Conservation (phyloP, 257 asterid species). For the Handroanthus guayacan region DNA sequence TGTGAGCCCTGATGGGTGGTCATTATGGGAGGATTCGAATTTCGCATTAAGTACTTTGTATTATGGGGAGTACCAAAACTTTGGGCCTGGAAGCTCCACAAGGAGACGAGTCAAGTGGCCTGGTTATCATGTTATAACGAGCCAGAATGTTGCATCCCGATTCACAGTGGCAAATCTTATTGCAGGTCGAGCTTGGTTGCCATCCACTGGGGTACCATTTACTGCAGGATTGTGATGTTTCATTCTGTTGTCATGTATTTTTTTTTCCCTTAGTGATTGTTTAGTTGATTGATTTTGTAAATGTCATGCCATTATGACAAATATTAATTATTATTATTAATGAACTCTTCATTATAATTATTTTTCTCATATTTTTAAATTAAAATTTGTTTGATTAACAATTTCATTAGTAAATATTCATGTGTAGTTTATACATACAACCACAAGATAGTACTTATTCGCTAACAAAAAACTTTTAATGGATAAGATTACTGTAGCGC, state of each 20-base stretch:
- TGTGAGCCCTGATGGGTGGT: constrained; percentile 74
- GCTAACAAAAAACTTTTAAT: too few relatives aligned
- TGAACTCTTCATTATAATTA: constrained; percentile 33
- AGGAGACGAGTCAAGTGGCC: constrained; percentile 71
- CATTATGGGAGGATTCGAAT: constrained; percentile 63
- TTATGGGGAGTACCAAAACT: constrained; percentile 78
- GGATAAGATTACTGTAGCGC: too few relatives aligned
- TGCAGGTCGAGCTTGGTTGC: constrained; percentile 88
- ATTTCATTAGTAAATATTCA: too few relatives aligned
- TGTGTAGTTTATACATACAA: too few relatives aligned
- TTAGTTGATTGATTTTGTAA: constrained; percentile 59
- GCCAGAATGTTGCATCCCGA: constrained; percentile 53
- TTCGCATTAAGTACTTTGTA: constrained; percentile 74
- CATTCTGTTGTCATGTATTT: not conserved
- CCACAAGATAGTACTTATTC: too few relatives aligned
- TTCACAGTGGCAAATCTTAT: constrained; percentile 79
- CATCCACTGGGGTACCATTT: constrained; percentile 86
- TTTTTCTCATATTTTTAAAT: not conserved
- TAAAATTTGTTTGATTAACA: too few relatives aligned
- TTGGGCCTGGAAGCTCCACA: constrained; percentile 74
- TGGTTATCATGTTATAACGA: constrained; percentile 69
- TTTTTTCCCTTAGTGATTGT: constrained; percentile 32
- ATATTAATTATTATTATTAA: not conserved
- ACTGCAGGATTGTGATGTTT: constrained; percentile 62
- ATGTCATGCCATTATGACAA: constrained; percentile 65